Evolutionary conservation across 306 rosid species (phyloP).

Genomic region (Trichosanthes cucumerina): DNA sequence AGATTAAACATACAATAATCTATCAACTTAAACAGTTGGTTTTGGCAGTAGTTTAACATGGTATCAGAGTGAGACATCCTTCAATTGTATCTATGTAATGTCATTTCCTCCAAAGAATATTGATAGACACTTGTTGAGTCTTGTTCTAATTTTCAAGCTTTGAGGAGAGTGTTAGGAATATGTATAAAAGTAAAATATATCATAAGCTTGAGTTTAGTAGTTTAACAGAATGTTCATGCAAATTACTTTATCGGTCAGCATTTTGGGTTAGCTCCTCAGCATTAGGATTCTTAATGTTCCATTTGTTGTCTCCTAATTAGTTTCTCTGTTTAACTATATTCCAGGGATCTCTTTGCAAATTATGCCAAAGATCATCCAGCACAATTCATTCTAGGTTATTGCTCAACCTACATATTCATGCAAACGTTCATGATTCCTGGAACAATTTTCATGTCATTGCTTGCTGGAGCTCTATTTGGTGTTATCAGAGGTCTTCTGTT

Average conservation of each 20-base stretch:
- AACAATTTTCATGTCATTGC: conserved; percentile 91
- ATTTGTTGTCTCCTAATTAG: neutral
- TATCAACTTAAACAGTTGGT: neutral
- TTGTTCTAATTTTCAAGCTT: neutral
- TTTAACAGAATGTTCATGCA: neutral
- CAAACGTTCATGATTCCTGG: conserved; percentile 99
- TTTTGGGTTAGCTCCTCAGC: neutral
- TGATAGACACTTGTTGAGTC: neutral
- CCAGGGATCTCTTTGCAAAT: conserved; percentile 56
- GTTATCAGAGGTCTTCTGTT: conserved; percentile 65
- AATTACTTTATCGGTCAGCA: neutral
- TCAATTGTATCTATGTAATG: neutral
- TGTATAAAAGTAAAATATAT: neutral
- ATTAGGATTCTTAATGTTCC: neutral
- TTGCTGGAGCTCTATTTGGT: conserved; percentile 97
- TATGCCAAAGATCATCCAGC: conserved; percentile 66
- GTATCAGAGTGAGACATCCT: neutral
- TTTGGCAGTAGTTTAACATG: neutral
- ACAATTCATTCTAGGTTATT: conserved; percentile 82
- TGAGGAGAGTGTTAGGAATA: neutral
- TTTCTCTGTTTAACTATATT: neutral
- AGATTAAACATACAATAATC: neutral
- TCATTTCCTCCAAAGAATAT: neutral
- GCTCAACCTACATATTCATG: conserved; percentile 95
- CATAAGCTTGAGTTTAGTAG: neutral